phyloP scores from a whole-genome alignment of 306 rosid genomes.

The Luffa aegyptiaca region DNA sequence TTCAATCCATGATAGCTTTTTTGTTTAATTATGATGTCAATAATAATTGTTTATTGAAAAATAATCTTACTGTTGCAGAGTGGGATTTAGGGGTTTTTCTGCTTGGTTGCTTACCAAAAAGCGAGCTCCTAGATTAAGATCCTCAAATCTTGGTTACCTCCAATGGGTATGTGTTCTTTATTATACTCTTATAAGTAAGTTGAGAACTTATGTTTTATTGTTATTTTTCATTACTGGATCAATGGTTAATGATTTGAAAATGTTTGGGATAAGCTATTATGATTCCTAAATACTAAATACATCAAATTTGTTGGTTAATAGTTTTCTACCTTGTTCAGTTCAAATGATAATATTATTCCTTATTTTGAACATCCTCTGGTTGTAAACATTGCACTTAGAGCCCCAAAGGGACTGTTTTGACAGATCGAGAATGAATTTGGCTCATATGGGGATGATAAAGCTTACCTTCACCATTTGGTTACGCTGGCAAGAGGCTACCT shows the following conservation, averaged over 20 bases:
- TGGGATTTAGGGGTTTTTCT: constrained; percentile 96
- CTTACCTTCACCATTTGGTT: constrained; percentile 71
- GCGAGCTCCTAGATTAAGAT: constrained; percentile 62
- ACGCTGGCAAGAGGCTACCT: constrained; percentile 58
- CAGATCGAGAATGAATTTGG: constrained; percentile 96
- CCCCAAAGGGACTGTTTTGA: constrained; percentile 20
- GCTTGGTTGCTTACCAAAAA: constrained; percentile 62
- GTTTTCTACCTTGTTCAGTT: too few species aligned
- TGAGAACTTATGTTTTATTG: too few species aligned
- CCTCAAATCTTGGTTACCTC: constrained; percentile 71
- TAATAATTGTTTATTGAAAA: not conserved
- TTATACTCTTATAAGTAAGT: not conserved
- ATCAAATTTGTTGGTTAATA: too few species aligned
- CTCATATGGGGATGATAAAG: constrained; percentile 75
- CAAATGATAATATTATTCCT: too few species aligned
- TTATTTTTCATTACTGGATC: too few species aligned
- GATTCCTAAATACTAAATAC: too few species aligned
- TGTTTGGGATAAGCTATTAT: too few species aligned
- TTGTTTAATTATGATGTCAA: too few species aligned
- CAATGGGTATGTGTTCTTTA: constrained; percentile 41
- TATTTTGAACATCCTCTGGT: too few species aligned
- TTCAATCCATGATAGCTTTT: too few species aligned
- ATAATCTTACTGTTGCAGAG: constrained; percentile 46
- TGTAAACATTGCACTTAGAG: too few species aligned
- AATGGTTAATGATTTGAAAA: too few species aligned